Evolutionary conservation across 164 flowering plant genomes (phyloP).

Genomic region (Chimonanthus praecox): DNA sequence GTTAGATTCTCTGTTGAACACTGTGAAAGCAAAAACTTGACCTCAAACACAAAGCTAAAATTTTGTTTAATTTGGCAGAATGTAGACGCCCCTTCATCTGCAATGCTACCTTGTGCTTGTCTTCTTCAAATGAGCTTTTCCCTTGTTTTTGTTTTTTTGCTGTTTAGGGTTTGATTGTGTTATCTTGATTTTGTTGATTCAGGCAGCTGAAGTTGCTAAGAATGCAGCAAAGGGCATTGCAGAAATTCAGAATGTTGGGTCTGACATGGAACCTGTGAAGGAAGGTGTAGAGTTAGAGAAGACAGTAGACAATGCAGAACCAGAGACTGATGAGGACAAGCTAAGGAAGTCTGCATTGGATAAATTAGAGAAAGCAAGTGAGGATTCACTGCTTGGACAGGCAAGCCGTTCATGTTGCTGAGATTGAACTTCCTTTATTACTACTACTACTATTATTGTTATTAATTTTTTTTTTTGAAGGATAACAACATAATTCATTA

Average conservation of each 20-base stretch:
- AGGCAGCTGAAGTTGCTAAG: neutral
- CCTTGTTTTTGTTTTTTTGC: too few species aligned
- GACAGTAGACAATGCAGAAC: neutral
- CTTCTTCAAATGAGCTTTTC: too few species aligned
- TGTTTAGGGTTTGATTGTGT: neutral
- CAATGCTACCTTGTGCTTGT: too few species aligned
- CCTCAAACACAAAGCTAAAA: too few species aligned
- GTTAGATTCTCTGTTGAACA: too few species aligned
- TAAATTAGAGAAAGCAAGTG: slow-evolving; percentile 23
- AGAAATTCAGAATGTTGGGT: neutral
- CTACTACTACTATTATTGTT: too few species aligned
- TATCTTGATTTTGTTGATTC: neutral
- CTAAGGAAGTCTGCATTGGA: neutral
- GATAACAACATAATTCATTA: too few species aligned
- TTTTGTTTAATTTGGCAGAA: too few species aligned
- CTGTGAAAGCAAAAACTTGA: too few species aligned
- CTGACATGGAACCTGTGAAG: neutral
- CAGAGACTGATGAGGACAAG: neutral
- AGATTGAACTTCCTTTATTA: neutral
- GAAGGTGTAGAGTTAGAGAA: slow-evolving; percentile 7
- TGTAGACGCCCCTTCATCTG: too few species aligned
- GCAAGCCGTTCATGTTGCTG: neutral
- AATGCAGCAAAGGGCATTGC: neutral
- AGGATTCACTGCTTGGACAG: neutral
- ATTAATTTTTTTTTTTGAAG: too few species aligned